A percentile compares a stretch with the other conserved stretches of the same genome.
Conservation (phyloP, 1,284 basidiomycete species). For the Ustilago sp. region DNA sequence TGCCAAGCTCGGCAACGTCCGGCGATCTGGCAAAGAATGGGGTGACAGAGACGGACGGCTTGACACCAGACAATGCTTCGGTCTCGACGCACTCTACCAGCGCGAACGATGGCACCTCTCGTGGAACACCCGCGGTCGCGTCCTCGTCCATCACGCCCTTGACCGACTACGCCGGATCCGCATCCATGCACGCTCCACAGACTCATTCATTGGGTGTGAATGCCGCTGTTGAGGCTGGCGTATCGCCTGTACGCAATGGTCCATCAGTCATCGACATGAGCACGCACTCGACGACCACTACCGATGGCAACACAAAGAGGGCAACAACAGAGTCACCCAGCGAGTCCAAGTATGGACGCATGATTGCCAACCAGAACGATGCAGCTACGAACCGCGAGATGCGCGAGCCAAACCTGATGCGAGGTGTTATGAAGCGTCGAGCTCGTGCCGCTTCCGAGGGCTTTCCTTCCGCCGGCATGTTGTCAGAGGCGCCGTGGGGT, state of each 20-base stretch:
- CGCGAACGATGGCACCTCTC: constrained; percentile 29
- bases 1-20: constrained; percentile 17
- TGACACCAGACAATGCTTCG: constrained; percentile 35
- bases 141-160: constrained; percentile 29
- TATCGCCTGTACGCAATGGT: constrained; percentile 21
- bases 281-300: constrained; percentile 2
- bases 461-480: constrained; percentile 20
- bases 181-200: constrained; percentile 9
- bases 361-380: constrained; percentile 30
- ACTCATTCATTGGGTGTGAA: neutral
- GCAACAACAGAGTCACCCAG: constrained; percentile 42
- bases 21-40: constrained; percentile 19
- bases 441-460: constrained; percentile 48
- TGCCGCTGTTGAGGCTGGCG: constrained; percentile 7
- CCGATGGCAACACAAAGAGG: constrained; percentile 6
- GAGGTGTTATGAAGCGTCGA: constrained; percentile 35
- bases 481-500: constrained; percentile 23
- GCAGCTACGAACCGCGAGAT: constrained; percentile 31
- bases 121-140: constrained; percentile 15
- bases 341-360: constrained; percentile 36
- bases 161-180: constrained; percentile 19
- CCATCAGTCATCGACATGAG: constrained; percentile 5
- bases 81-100: constrained; percentile 41
- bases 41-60: constrained; percentile 10
- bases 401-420: constrained; percentile 37